Evolutionary conservation across 1,139 yeast species (phyloP), one percentile per base, ranked within the genome.

Genomic region (Geotrichum europaeum): DNA sequence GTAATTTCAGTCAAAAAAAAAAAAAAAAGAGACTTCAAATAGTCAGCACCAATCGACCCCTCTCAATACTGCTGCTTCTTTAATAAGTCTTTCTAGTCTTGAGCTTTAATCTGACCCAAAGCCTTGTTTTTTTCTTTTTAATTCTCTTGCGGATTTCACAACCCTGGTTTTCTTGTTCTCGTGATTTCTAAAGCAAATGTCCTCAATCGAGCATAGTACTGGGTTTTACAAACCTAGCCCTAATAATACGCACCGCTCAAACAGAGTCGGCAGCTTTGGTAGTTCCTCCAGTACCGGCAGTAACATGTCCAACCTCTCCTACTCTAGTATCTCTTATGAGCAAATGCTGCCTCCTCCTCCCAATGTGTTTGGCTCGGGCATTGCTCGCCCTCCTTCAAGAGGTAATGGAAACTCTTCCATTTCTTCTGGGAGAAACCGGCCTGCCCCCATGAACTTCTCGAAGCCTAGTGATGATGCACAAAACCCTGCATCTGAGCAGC

Each of bases 301-400:
- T 32, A 55, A 32, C 32, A 49, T 13, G n/a, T 28, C 49, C 34
- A 20, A 28, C 43, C 22, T 36, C 22, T 40, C 24, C 30, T 30
- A 24, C 28, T 34, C 50, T 25, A 34, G 55, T 40, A 13, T 30
- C 43, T 40, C 51, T 47, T 28, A 24, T 40, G 56, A 58, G 13
- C 52, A 30, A 25, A 18, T 54, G 51, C 55, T 56, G 20, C 55
- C 59, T n/a, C 55, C 59, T 51, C 59, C 59, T 40, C 59, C 59
- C 28, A 56, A 30, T 24, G 45, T 56, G 36, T 56, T 56, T 43
- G 47, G 50, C 2, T 51, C 55, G 20, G 30, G 49, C 20, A 51
- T 40, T 30, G 36, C n/a, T 34, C 32, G 52, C 4, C 59, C 55
- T 25, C 55, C 59, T 9, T 56, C 55, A 9, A 25, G 51, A 20